These are phyloP conservation scores for Capsicum baccatum DNA, from an alignment of 257 asterid genomes.

Conservation along the genomic window DNA sequence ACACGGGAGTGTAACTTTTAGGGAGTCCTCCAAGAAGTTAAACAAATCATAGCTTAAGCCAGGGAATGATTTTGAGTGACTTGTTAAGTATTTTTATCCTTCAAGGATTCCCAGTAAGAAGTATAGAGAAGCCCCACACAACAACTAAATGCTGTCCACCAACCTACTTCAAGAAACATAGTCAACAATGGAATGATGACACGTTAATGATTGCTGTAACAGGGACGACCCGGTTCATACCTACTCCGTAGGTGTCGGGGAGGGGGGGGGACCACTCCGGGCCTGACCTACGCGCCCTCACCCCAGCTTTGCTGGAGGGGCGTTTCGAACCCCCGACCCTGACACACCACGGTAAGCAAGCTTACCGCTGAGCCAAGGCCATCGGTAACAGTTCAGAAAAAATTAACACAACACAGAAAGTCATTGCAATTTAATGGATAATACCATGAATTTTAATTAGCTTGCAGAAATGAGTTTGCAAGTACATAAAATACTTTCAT, in stretches of 20 bases:
- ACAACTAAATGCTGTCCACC: slow-evolving; percentile 17
- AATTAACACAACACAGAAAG: not conserved
- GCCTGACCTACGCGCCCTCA: too few relatives aligned
- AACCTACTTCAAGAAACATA: slow-evolving; percentile 20
- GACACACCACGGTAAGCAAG: too few relatives aligned
- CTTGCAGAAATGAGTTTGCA: not conserved
- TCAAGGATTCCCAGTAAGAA: slow-evolving; percentile 25
- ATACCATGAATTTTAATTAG: slow-evolving; percentile 12
- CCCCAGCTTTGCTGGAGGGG: too few relatives aligned
- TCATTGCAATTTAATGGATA: slow-evolving; percentile 20
- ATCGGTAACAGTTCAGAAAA: slow-evolving; percentile 19
- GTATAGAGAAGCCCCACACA: slow-evolving; percentile 9
- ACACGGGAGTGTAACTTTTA: not conserved
- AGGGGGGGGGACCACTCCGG: too few relatives aligned
- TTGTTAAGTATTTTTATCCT: slow-evolving; percentile 12
- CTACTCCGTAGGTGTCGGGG: too few relatives aligned
- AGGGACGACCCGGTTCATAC: too few relatives aligned
- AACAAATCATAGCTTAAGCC: slow-evolving; percentile 13
- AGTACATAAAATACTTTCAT: slow-evolving; percentile 7
- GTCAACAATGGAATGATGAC: slow-evolving; percentile 7
- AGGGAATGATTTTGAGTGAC: not conserved
- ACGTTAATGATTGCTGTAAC: slow-evolving; percentile 17
- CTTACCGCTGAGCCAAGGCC: too few relatives aligned
- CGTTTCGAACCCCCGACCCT: too few relatives aligned
- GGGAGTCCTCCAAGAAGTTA: slow-evolving; percentile 21